Conservation (phyloP, 2,329 filamentous ascomycete species). For the Epichloe sibirici region DNA sequence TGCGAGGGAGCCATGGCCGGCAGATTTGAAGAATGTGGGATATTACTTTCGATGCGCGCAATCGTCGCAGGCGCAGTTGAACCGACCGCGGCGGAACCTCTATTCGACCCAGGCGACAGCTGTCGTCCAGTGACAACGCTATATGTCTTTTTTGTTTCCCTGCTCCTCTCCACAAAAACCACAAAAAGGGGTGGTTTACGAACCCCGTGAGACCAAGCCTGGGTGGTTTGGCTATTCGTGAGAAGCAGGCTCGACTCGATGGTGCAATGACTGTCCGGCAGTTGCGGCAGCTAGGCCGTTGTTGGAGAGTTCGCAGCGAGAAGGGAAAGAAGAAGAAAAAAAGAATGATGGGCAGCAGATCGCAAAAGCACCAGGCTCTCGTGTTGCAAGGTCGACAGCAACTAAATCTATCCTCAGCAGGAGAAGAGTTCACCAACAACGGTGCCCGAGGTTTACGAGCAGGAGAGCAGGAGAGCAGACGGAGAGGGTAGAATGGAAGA, state of each 20-base stretch:
- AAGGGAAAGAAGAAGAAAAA: not conserved
- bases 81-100: not conserved
- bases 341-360: not conserved
- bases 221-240: not conserved
- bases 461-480: not conserved
- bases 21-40: not conserved
- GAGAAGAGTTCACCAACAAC: not conserved
- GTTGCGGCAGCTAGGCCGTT: not conserved
- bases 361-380: constrained; percentile 3
- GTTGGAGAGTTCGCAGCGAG: not conserved
- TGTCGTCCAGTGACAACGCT: not conserved
- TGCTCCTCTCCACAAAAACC: not conserved
- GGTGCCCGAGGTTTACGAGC: too few species aligned
- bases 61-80: not conserved
- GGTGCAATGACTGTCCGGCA: constrained; percentile 3
- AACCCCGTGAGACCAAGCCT: not conserved
- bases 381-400: not conserved
- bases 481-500: not conserved
- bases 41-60: not conserved
- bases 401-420: not conserved
- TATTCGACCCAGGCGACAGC: not conserved
- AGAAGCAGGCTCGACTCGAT: constrained; percentile 4
- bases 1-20: constrained; percentile 37
- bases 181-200: not conserved
- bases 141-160: not conserved